Percentiles rank a stretch among this genome's conserved stretches.
These are phyloP conservation scores for Prunus davidiana DNA, from an alignment of 306 rosid species.

Conservation along the genomic window DNA sequence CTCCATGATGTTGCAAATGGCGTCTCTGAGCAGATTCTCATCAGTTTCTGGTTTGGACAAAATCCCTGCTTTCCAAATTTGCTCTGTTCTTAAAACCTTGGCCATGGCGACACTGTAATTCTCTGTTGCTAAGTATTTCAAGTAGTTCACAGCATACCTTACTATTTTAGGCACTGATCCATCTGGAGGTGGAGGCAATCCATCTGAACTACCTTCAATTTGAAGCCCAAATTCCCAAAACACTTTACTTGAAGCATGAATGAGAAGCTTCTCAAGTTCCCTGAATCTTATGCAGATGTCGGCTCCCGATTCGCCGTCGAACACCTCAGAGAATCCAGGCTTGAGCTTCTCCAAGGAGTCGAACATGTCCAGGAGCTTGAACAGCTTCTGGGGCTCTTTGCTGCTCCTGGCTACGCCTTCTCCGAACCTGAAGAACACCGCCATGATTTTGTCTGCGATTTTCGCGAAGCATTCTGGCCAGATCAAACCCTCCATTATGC, in stretches of 20 bases:
- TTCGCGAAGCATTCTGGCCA: constrained; percentile 81
- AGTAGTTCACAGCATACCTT: constrained; percentile 71
- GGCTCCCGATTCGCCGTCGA: constrained; percentile 59
- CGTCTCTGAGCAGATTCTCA: constrained; percentile 44
- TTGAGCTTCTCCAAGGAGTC: constrained; percentile 58
- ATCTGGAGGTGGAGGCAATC: constrained; percentile 62
- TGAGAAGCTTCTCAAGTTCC: constrained; percentile 74
- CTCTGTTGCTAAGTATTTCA: constrained; percentile 62
- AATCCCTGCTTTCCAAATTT: constrained; percentile 62
- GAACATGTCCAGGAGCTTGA: constrained; percentile 83
- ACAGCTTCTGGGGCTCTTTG: constrained; percentile 85
- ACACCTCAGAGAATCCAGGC: constrained; percentile 42
- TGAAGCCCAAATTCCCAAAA: constrained; percentile 86
- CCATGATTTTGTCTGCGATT: constrained; percentile 90
- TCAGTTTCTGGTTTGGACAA: constrained; percentile 37
- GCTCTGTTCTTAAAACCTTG: constrained; percentile 68
- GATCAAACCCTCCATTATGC: constrained; percentile 60
- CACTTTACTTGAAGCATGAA: constrained; percentile 74
- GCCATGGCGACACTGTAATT: constrained; percentile 54
- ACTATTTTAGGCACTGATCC: constrained; percentile 82
- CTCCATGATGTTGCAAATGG: constrained; percentile 67
- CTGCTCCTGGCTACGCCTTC: constrained; percentile 77
- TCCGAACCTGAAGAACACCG: constrained; percentile 84
- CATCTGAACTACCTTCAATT: constrained; percentile 75
- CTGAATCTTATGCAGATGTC: constrained; percentile 61